Conservation (phyloP, 345 rosid genomes). For the Salix viminalis region DNA sequence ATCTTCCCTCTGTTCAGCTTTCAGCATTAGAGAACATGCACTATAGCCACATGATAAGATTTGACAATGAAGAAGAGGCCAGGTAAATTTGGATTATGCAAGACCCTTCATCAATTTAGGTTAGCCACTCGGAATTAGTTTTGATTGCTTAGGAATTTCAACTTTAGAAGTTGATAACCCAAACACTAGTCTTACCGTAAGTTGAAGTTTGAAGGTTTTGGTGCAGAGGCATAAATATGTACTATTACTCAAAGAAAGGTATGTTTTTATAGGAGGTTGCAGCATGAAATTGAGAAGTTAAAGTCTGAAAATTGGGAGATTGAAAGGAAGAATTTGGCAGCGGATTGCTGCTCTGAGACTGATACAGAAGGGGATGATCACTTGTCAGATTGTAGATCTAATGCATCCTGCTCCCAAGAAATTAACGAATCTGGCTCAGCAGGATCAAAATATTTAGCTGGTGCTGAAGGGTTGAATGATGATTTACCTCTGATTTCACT, state of each 20-base stretch:
- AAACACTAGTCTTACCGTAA: background rate
- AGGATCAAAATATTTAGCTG: slow-evolving; percentile 29
- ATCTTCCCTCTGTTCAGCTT: slow-evolving; percentile 63
- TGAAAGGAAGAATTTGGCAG: slow-evolving; percentile 29
- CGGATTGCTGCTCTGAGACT: slow-evolving; percentile 76
- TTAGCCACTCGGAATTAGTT: background rate
- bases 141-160: slow-evolving; percentile 2
- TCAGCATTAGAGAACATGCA: slow-evolving; percentile 89
- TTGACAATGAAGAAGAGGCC: slow-evolving; percentile 70
- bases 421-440: slow-evolving; percentile 36
- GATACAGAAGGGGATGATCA: slow-evolving; percentile 68
- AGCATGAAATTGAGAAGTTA: slow-evolving; percentile 52
- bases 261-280: slow-evolving; percentile 55
- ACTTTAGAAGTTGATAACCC: slow-evolving; percentile 7
- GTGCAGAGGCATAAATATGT: background rate
- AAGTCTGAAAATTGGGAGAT: slow-evolving; percentile 39
- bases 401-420: slow-evolving; percentile 32
- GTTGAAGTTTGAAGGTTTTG: background rate
- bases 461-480: slow-evolving; percentile 45
- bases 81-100: slow-evolving; percentile 46
- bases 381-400: slow-evolving; percentile 37
- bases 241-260: slow-evolving; percentile 10
- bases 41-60: slow-evolving; percentile 91
- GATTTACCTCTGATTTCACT: slow-evolving; percentile 64
- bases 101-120: slow-evolving; percentile 6